Conservation (phyloP, 164 flowering plant species). For the Vitis vinifera region ASM3070453v1 NC_081814.1:4423501-4424000, state of each 20-base stretch:
- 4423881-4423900: slow-evolving; percentile 31
- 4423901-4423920: slow-evolving; percentile 28
- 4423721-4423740: slow-evolving; percentile 31
- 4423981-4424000: slow-evolving; percentile 15
- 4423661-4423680: slow-evolving; percentile 15
- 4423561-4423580: slow-evolving; percentile 35
- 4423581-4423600: slow-evolving; percentile 16
- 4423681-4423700: slow-evolving; percentile 32
- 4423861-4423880: slow-evolving; percentile 22
- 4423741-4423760: slow-evolving; percentile 19
- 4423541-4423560: slow-evolving; percentile 23
- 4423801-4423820: slow-evolving; percentile 30
- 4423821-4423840: slow-evolving; percentile 39
- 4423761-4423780: slow-evolving; percentile 49
- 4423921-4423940: slow-evolving; percentile 24
- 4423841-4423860: not conserved
- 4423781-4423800: slow-evolving; percentile 36
- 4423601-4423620: slow-evolving; percentile 36
- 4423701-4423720: slow-evolving; percentile 27
- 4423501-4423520: slow-evolving; percentile 33
- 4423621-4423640: slow-evolving; percentile 43
- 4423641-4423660: slow-evolving; percentile 26
- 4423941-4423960: slow-evolving; percentile 11
- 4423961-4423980: slow-evolving; percentile 11
- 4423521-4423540: slow-evolving; percentile 15